Evolutionary conservation across 805 yeast species (phyloP), one percentile per base, ranked within the genome.

Genomic region (Debaryomyces hansenii): DNA sequence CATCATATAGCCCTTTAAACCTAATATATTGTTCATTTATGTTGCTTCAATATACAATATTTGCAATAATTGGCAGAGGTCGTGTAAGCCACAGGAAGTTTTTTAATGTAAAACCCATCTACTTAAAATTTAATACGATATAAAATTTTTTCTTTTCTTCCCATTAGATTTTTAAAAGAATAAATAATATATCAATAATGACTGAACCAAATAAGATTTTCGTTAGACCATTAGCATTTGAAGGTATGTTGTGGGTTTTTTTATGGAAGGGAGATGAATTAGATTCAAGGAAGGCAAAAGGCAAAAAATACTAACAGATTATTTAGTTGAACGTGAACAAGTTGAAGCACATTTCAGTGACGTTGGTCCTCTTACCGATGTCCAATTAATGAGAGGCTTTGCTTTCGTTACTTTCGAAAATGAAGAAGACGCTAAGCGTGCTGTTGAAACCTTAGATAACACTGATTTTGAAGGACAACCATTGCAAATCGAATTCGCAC

Each of bases 341-440:
- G 69, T 87, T 45, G 84, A 84, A 68, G 88, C 80, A 48, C 82
- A 82, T 62, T 86, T 87, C 62, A 64, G 82, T 16, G 77, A 81
- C 46, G 77, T 76, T 50, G 95, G 92, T 56, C 79, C 85, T 41
- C 70, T 87, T 57, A 73, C 76, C 51, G 90, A 84, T 60, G 81
- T 85, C 44, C 83, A 83, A 63, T 68, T 86, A 55, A 76, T 84
- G 77, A 84, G 86, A 58, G 96, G 96, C 37, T 87, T 83, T 61
- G 97, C 95, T 20, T 91, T 89, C 64, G 87, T 92, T 49, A 96
- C 91, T 65, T 94, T 82, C 59, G 90, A 82, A 63, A 79, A 77
- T 53, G 75, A 80, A 37, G 84, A 77, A 48, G 74, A 69, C 51
- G 83, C 84, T 39, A 63, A 66, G 47, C 67, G 63, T 47, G 84